Percentiles rank a stretch among this genome's conserved stretches.
These are phyloP conservation scores for Gnaphalium uliginosum DNA, from an alignment of 129 eudicot genomes.

Conservation along the genomic window DNA sequence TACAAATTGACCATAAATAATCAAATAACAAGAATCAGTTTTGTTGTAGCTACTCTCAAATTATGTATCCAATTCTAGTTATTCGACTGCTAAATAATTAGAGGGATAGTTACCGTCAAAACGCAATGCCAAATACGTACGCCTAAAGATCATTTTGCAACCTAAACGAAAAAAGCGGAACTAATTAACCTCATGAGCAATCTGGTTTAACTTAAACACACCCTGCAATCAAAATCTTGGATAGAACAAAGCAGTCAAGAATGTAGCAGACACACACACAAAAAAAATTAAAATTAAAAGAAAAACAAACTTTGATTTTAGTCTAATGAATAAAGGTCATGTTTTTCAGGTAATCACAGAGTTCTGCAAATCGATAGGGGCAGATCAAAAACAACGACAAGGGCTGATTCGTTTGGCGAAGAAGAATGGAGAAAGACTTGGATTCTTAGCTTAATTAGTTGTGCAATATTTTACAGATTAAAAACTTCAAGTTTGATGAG, in stretches of 20 bases:
- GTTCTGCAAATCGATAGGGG: slow-evolving; percentile 96
- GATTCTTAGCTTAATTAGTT: slow-evolving; percentile 65
- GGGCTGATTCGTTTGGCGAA: slow-evolving; percentile 93
- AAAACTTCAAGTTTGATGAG: slow-evolving; percentile 28
- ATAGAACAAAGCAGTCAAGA: neutral
- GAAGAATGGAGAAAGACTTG: slow-evolving; percentile 93
- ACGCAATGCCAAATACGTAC: neutral
- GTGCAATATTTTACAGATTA: slow-evolving; percentile 22
- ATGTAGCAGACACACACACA: neutral
- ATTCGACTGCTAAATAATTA: neutral
- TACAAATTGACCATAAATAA: neutral
- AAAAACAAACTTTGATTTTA: neutral
- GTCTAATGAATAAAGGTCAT: slow-evolving; percentile 2
- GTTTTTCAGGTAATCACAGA: slow-evolving; percentile 83
- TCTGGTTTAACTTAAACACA: neutral
- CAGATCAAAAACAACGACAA: slow-evolving; percentile 92
- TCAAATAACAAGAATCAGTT: neutral
- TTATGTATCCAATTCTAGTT: neutral
- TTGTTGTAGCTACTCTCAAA: neutral
- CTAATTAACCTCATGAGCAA: neutral
- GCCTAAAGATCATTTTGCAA: neutral
- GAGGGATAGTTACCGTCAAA: neutral
- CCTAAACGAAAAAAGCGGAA: neutral
- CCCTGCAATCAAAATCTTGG: neutral
- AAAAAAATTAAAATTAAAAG: neutral